phyloP scores from a whole-genome alignment of 805 yeast genomes.

The Blastobotrys terrestris region DNA sequence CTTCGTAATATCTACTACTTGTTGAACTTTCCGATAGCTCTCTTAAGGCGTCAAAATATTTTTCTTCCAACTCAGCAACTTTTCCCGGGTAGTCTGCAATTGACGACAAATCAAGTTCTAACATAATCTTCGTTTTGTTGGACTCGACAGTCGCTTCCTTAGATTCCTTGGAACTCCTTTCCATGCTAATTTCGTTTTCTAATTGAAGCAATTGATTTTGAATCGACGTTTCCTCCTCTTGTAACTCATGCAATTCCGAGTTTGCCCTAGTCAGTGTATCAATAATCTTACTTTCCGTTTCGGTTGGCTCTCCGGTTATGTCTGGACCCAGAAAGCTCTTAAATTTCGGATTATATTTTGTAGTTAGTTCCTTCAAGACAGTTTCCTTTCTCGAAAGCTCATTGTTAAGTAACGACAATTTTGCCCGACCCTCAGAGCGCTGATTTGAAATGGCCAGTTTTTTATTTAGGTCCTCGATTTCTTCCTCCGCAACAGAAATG shows the following conservation, averaged over 20 bases:
- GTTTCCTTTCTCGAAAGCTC: constrained; percentile 31
- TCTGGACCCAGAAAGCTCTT: constrained; percentile 14
- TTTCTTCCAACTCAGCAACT: neutral
- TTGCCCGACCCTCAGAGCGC: constrained; percentile 55
- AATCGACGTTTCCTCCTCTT: neutral
- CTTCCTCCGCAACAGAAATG: constrained; percentile 18
- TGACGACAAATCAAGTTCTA: neutral
- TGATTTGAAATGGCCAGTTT: constrained; percentile 47
- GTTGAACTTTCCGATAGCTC: neutral
- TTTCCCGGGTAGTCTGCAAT: neutral
- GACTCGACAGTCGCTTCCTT: neutral
- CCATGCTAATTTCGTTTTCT: neutral
- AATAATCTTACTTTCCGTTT: neutral
- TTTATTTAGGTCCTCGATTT: constrained; percentile 46
- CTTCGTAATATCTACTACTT: neutral
- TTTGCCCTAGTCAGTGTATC: neutral
- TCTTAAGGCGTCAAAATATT: neutral
- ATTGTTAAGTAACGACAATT: constrained; percentile 41
- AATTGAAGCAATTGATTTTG: neutral
- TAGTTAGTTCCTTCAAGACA: constrained; percentile 29
- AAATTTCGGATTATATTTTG: constrained; percentile 24
- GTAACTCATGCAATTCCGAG: neutral
- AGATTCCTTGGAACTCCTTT: neutral
- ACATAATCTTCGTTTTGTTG: neutral
- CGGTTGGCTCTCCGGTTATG: neutral